These are phyloP conservation scores for Fraxinus angustifolia DNA, from an alignment of 305 asterid species.

Conservation along the genomic window DNA sequence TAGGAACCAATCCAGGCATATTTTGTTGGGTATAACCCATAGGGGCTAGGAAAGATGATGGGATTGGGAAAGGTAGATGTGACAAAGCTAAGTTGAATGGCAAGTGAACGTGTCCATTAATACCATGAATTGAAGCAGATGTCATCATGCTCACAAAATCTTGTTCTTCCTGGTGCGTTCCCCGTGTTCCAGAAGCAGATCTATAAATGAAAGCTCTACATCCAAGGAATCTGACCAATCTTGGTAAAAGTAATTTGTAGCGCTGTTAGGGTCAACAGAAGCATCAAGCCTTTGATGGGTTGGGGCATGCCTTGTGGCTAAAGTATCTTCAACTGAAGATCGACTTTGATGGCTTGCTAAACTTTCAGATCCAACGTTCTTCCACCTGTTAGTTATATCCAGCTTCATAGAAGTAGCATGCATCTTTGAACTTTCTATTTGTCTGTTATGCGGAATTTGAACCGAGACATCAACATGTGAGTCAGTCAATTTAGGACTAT, in stretches of 20 bases:
- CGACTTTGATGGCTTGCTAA: conserved; percentile 45
- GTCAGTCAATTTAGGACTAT: conserved; percentile 92
- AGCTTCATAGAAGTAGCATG: conserved; percentile 35
- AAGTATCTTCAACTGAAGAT: conserved; percentile 45
- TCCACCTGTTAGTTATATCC: conserved; percentile 47
- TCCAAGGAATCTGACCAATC: conserved; percentile 44
- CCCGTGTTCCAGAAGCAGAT: conserved; percentile 46
- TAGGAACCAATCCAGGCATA: conserved; percentile 59
- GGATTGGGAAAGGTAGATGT: conserved; percentile 65
- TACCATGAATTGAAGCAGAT: conserved; percentile 73
- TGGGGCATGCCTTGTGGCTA: conserved; percentile 39
- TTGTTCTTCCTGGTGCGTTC: conserved; percentile 73
- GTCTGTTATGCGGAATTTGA: conserved; percentile 38
- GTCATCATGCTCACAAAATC: conserved; percentile 85
- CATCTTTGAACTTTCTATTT: conserved; percentile 42
- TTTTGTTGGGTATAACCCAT: conserved; percentile 63
- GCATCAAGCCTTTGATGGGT: conserved; percentile 50
- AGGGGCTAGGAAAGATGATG: conserved; percentile 71
- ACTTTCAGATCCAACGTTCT: conserved; percentile 47
- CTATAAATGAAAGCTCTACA: conserved; percentile 44
- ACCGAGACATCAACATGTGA: conserved; percentile 44
- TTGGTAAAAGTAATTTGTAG: conserved; percentile 41
- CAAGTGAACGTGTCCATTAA: conserved; percentile 59
- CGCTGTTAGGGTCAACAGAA: conserved; percentile 44
- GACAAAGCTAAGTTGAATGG: conserved; percentile 60